Base-by-base conservation (phyloP, 495 filamentous ascomycete species). In the Cercophora sp. region DNA sequence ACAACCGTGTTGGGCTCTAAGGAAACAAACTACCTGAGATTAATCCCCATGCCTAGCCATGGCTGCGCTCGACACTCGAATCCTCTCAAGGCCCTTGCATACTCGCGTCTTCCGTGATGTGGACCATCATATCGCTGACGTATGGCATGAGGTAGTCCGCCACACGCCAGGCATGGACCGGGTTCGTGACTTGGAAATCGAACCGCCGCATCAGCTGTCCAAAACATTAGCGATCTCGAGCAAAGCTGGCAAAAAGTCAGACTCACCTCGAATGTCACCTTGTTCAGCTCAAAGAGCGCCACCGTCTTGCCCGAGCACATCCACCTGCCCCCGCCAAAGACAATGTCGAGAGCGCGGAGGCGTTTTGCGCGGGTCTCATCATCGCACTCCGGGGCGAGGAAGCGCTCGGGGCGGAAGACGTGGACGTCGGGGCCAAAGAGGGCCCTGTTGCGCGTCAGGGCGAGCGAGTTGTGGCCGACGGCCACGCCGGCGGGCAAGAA, bases 381-480 rank as follows among this genome's bases (percentile, higher is more conserved):
- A 18, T 40, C 10, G 8, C 37, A 24, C 32, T 40, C 19, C 10
- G 25, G 13, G 20, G 59, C 55, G 5, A 80, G 63, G 74, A 79
- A 82, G 32, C 79, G 66, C 51, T 78, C 79, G 0, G 80, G 79
- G 1, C 72, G 63, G 46, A 77, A 83, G 8, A 63, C 19, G 29
- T 76, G 56, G 1, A 63, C 65, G 52, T 79, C 71, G 10, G 64
- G 48, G 0, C 79, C 80, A 45, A 67, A 82, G 5, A 80, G 55
- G 8, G 59, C 55, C 15, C 56, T 62, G 29, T 72, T 64, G 0
- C 63, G 61, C 6, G 70, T 48, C 39, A 72, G 53, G 5, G 49
- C 55, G 56, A 61, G 16, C 15, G 20, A 52, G 43, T 72, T 67
- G 8, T 67, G 59, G 1, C 75, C 79, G 11, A 84, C 68, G 10